A percentile compares a stretch with the other conserved stretches of the same genome.
These are phyloP conservation scores for Exidia glandulosa DNA, from an alignment of 768 basidiomycete species.

Conservation along the genomic window DNA sequence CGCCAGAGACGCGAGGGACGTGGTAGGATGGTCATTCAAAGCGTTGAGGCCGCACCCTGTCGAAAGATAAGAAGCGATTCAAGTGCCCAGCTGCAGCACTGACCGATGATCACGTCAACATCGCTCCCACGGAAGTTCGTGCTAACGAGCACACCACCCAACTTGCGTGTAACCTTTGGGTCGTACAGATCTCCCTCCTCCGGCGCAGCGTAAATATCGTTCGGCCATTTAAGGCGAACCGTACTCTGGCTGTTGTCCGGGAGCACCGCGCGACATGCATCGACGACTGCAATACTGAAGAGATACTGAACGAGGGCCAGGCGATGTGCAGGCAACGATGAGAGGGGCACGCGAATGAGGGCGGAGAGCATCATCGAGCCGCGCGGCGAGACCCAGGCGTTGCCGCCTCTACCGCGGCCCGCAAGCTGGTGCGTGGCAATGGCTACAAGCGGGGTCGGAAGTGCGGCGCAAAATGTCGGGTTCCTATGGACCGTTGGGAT, in stretches of 20 bases:
- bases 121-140: slow-evolving; percentile 66
- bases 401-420: slow-evolving; percentile 80
- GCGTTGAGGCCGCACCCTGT: slow-evolving; percentile 86
- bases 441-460: slow-evolving; percentile 71
- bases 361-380: slow-evolving; percentile 84
- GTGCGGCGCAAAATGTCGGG: slow-evolving; percentile 48
- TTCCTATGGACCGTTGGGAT: slow-evolving; percentile 42
- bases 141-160: slow-evolving; percentile 88
- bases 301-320: slow-evolving; percentile 94
- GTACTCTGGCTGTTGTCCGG: slow-evolving; percentile 34
- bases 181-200: slow-evolving; percentile 27
- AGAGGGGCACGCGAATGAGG: slow-evolving; percentile 47
- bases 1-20: slow-evolving; percentile 65
- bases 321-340: slow-evolving; percentile 41
- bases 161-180: slow-evolving; percentile 49
- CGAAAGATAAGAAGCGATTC: neutral
- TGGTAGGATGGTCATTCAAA: slow-evolving; percentile 68
- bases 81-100: slow-evolving; percentile 13
- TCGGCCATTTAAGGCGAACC: slow-evolving; percentile 91
- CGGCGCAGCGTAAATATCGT: slow-evolving; percentile 76
- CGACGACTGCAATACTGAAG: slow-evolving; percentile 78
- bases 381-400: slow-evolving; percentile 84
- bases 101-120: slow-evolving; percentile 75
- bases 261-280: slow-evolving; percentile 62
- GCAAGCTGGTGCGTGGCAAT: slow-evolving; percentile 80